Evolutionary conservation across 192 early-diverging fungal genomes (phyloP), one percentile per base, ranked within the genome.

Genomic region (Chytriomyces sp.): DNA sequence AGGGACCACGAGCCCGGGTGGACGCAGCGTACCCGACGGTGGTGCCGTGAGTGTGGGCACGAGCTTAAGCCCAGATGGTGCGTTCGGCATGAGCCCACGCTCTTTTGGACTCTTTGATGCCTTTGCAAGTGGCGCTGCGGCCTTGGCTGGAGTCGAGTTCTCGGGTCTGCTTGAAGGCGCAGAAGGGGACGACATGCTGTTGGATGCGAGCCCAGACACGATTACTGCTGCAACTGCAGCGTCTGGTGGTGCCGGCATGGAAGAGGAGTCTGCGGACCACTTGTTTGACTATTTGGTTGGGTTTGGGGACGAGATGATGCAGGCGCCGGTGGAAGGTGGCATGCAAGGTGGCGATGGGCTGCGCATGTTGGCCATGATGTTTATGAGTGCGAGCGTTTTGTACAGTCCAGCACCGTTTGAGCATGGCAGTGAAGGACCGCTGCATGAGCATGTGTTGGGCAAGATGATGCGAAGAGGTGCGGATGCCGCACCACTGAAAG

Each of bases 371-470:
- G 75, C 68, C 3, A 39, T 77, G 38, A 75, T 81, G 77, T 71
- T 72, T 31, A 77, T 82, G 77, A 64, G 60, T 57, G 77, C 73
- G 2, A 61, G 74, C 38, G 69, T 79, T 31, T 73, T 82, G 12
- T 82, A 76, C 54, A 67, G 69, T 2, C 81, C 81, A 17, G 44
- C 28, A 36, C 81, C 81, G 34, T 82, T 82, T 40, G 60, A 59
- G 31, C 39, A 60, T 30, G 52, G 28, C 25, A 57, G 66, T 12
- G 55, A 19, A 12, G 74, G 26, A 30, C n/a, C 62, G 22, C 41
- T 70, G 26, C 79, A 80, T 41, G 31, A 39, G 14, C 79, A 80
- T 56, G 72, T 56, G 0, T n/a, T 37, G 28, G 75, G 72, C 59
- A 73, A 59, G 28, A 61, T 80, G 4, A 56, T 80, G 12, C n/a